A percentile compares a stretch with the other conserved stretches of the same genome.
These are phyloP conservation scores for Solanum etuberosum DNA, from an alignment of 257 asterid genomes.

Conservation along the genomic window DNA sequence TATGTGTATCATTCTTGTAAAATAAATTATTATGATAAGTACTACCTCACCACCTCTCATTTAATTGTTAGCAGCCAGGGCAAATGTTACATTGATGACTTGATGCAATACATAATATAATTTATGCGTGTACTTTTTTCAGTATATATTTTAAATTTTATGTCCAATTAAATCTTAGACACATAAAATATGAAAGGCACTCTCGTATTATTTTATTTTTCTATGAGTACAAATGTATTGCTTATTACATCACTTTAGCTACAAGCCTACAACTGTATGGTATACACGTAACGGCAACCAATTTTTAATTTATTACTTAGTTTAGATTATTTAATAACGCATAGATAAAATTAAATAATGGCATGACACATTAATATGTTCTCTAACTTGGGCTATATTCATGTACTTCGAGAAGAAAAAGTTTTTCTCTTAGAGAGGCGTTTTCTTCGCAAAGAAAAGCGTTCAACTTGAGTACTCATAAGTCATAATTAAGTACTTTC, in stretches of 20 bases:
- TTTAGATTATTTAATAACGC: background rate
- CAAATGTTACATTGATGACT: background rate
- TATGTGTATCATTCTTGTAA: no score
- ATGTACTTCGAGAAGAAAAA: no score
- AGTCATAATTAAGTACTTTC: no score
- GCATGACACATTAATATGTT: background rate
- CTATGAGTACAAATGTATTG: background rate
- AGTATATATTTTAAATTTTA: background rate
- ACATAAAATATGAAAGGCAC: background rate
- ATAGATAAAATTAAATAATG: background rate
- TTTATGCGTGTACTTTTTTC: background rate
- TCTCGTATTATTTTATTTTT: background rate
- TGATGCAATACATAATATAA: background rate
- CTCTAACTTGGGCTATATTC: background rate
- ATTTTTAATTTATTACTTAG: background rate
- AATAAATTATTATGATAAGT: background rate
- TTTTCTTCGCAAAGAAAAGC: no score
- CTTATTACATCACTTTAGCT: background rate
- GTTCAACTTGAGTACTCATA: no score
- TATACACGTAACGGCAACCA: background rate
- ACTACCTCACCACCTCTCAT: background rate
- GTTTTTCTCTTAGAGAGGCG: no score
- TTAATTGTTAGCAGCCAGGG: background rate
- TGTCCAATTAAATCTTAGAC: background rate
- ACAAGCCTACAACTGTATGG: background rate